Conservation (phyloP, 2,329 filamentous ascomycete species). For the Orbilia ellipsospora region DNA sequence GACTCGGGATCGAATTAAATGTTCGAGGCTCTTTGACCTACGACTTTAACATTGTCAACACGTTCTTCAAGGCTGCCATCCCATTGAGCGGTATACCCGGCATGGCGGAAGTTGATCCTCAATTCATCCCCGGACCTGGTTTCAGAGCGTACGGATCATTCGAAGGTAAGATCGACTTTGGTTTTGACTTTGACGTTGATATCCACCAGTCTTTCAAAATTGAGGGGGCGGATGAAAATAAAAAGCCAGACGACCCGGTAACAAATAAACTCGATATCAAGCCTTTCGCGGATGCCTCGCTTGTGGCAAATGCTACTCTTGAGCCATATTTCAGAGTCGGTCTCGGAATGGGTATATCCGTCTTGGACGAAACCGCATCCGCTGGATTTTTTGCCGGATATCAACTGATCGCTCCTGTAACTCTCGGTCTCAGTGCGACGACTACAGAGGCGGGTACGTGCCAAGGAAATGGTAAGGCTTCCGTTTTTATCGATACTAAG, state of each 20-base stretch:
- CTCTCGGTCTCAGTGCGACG: not conserved
- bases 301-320: slow-evolving; percentile 1
- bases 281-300: slow-evolving; percentile 16
- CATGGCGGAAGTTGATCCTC: slow-evolving; percentile 6
- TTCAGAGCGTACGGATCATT: slow-evolving; percentile 7
- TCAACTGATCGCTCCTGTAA: slow-evolving; percentile 3
- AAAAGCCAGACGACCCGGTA: not conserved
- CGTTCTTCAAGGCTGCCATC: slow-evolving; percentile 14
- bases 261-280: slow-evolving; percentile 12
- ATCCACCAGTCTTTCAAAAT: slow-evolving; percentile 1
- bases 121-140: slow-evolving; percentile 12
- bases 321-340: slow-evolving; percentile 21
- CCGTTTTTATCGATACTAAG: slow-evolving; percentile 7
- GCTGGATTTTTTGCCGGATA: slow-evolving; percentile 14
- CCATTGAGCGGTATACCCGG: slow-evolving; percentile 12
- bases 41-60: slow-evolving; percentile 20
- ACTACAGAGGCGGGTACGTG: slow-evolving; percentile 5
- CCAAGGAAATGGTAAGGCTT: not conserved
- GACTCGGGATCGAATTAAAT: slow-evolving; percentile 5
- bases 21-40: slow-evolving; percentile 7
- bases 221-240: slow-evolving; percentile 2
- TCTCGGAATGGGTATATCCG: slow-evolving; percentile 11
- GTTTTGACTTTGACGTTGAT: slow-evolving; percentile 13
- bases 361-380: slow-evolving; percentile 9
- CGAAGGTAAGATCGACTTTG: slow-evolving; percentile 13